Evolutionary conservation across 2,329 filamentous ascomycete genomes (phyloP).

Genomic region (Epichloe elymi): DNA sequence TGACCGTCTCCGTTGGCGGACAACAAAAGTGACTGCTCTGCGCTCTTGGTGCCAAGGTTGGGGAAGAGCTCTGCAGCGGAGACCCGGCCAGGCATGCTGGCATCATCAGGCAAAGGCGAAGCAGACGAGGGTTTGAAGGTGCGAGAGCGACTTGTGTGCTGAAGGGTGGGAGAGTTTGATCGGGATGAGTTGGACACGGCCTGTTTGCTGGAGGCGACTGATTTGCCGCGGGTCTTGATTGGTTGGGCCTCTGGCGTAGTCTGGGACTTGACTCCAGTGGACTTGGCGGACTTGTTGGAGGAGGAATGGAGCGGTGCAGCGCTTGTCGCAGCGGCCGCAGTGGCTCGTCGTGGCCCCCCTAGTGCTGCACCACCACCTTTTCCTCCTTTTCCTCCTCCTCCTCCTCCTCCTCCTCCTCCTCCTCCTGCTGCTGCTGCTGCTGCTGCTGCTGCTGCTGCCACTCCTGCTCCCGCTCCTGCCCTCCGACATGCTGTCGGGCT

Average conservation of each 20-base stretch:
- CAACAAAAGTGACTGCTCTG: neutral
- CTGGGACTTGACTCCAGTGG: conserved; percentile 17
- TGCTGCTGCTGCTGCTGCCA: neutral
- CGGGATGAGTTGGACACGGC: conserved; percentile 23
- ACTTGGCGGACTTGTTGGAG: neutral
- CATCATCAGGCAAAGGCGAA: conserved; percentile 12
- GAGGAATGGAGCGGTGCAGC: neutral
- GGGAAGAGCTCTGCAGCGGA: conserved; percentile 20
- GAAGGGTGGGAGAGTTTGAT: conserved; percentile 21
- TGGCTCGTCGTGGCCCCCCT: neutral
- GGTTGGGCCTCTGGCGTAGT: conserved; percentile 23
- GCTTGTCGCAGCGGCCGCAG: neutral
- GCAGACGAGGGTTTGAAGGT: conserved; percentile 12
- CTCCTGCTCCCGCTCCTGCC: conserved; percentile 1
- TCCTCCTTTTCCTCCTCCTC: neutral
- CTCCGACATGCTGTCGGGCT: conserved; percentile 2
- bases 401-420: neutral
- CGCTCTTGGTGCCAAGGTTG: conserved; percentile 17
- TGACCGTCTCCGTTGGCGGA: conserved; percentile 5
- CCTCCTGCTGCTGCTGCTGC: neutral
- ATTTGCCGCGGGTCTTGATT: conserved; percentile 22
- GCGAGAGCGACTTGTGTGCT: conserved; percentile 10
- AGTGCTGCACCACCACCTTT: neutral
- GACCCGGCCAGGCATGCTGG: conserved; percentile 29
- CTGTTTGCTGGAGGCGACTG: conserved; percentile 24